Percentiles rank a stretch among this genome's conserved stretches.
Evolutionary conservation across 163 green algal species (phyloP).

Genomic region (Scenedesmus sp.): DNA sequence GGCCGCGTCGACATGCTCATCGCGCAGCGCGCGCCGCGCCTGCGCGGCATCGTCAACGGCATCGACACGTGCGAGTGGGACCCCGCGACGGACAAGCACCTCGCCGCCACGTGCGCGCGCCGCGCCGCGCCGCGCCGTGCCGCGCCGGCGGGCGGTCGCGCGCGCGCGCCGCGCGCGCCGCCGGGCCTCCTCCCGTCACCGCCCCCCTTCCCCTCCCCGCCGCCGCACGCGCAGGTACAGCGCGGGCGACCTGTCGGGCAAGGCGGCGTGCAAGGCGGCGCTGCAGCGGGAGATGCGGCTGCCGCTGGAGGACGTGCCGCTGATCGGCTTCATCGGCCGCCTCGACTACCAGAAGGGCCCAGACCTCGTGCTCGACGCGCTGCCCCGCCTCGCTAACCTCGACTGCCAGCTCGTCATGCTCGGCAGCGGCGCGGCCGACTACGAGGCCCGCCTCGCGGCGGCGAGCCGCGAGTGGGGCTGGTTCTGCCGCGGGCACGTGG

Average conservation of each 20-base stretch:
- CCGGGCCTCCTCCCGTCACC: background rate
- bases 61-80: constrained; percentile 83
- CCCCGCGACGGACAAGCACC: constrained; percentile 68
- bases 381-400: constrained; percentile 56
- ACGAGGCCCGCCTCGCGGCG: constrained; percentile 75
- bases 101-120: background rate
- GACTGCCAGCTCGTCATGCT: constrained; percentile 77
- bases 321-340: constrained; percentile 85
- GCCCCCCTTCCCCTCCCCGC: too few species aligned
- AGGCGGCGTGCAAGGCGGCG: constrained; percentile 80
- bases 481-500: constrained; percentile 76
- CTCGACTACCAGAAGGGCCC: constrained; percentile 94
- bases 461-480: constrained; percentile 57
- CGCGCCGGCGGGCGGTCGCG: too few species aligned
- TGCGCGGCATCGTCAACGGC: constrained; percentile 85
- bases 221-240: constrained; percentile 25
- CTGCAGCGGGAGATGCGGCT: constrained; percentile 85
- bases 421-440: constrained; percentile 72
- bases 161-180: too few species aligned
- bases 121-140: background rate
- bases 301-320: constrained; percentile 64
- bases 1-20: constrained; percentile 50
- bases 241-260: constrained; percentile 59
- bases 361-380: constrained; percentile 81
- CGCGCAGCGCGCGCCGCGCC: constrained; percentile 1